Base-by-base conservation (phyloP, 83 land plant species). In the Thuja plicata region DNA sequence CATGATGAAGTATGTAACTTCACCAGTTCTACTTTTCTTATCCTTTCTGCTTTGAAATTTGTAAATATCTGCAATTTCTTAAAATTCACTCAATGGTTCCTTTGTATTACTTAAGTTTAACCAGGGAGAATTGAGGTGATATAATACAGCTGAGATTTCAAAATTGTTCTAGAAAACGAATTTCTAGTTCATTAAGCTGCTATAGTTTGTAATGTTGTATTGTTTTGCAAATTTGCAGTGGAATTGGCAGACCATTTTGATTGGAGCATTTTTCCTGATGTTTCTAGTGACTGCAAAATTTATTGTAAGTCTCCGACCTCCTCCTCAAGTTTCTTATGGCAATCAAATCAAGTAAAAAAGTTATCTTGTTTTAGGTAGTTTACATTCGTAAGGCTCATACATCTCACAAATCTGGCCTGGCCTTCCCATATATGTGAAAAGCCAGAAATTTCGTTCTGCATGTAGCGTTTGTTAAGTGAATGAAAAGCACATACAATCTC, bases 191-290 rank as follows among this genome's bases (percentile, higher is more conserved):
- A n/a, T 83, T 19, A 46, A 46, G 34, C 50, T 19, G n/a, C 30
- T n/a, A n/a, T n/a, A n/a, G n/a, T n/a, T n/a, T n/a, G n/a, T n/a
- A n/a, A n/a, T n/a, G n/a, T n/a, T n/a, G n/a, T n/a, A n/a, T n/a
- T n/a, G n/a, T n/a, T n/a, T n/a, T n/a, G n/a, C n/a, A n/a, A n/a
- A n/a, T 38, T 92, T 89, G 87, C 96, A 93, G 97, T 97, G 98
- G 97, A 93, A 91, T 88, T 92, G 99, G 98, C 90, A 90, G 84
- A 95, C 97, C 0, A 91, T 93, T 79, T n/a, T 94, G 8, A 95
- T 96, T 15, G 99, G 97, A 35, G 86, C 90, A 8, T 45, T 81
- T 78, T 98, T 98, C 88, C 78, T 97, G 88, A 88, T 46, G 24
- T 96, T 98, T 88, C 96, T 98, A 34, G 76, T 93, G 45, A 0